A percentile compares a stretch with the other conserved stretches of the same genome.
phyloP scores from a whole-genome alignment of 108 stramenopile genomes.

The Stephanodiscus triporus region DNA sequence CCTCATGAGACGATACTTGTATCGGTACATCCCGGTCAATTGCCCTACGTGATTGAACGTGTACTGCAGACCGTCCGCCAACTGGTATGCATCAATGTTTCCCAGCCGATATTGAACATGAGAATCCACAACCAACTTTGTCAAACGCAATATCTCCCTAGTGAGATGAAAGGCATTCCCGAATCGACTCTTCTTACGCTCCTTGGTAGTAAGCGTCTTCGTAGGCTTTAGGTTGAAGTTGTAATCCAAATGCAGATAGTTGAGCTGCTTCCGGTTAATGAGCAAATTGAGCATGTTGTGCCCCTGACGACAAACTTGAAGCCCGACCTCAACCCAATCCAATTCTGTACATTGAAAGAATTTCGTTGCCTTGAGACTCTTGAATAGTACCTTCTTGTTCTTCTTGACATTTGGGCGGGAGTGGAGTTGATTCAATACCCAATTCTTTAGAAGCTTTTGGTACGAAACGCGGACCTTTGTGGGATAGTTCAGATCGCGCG shows the following conservation, averaged over 20 bases:
- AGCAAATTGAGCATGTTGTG: slow-evolving; percentile 99
- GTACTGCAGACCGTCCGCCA: slow-evolving; percentile 99
- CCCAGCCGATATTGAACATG: slow-evolving; percentile 98
- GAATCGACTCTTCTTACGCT: slow-evolving; percentile 97
- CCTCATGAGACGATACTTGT: slow-evolving; percentile 99
- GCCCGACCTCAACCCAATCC: slow-evolving; percentile 99
- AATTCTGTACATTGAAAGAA: slow-evolving; percentile 99
- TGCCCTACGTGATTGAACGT: slow-evolving; percentile 99
- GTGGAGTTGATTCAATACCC: slow-evolving; percentile 96
- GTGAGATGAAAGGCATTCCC: slow-evolving; percentile 98
- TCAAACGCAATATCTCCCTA: slow-evolving; percentile 97
- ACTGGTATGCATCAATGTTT: slow-evolving; percentile 99
- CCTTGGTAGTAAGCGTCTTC: slow-evolving; percentile 99
- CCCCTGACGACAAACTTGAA: slow-evolving; percentile 98
- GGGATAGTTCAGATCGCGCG: slow-evolving; percentile 91
- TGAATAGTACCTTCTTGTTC: slow-evolving; percentile 93
- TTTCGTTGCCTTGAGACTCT: slow-evolving; percentile 97
- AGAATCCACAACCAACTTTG: slow-evolving; percentile 98
- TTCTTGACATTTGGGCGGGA: slow-evolving; percentile 87
- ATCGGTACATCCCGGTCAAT: slow-evolving; percentile 99
- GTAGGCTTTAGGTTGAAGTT: slow-evolving; percentile 99
- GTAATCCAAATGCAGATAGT: slow-evolving; percentile 99
- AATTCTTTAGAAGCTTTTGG: slow-evolving; percentile 98
- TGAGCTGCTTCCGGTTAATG: slow-evolving; percentile 98
- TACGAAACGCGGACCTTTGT: slow-evolving; percentile 99